These are phyloP conservation scores for Citrus glauca DNA, from an alignment of 345 rosid genomes.

Conservation along the genomic window DNA sequence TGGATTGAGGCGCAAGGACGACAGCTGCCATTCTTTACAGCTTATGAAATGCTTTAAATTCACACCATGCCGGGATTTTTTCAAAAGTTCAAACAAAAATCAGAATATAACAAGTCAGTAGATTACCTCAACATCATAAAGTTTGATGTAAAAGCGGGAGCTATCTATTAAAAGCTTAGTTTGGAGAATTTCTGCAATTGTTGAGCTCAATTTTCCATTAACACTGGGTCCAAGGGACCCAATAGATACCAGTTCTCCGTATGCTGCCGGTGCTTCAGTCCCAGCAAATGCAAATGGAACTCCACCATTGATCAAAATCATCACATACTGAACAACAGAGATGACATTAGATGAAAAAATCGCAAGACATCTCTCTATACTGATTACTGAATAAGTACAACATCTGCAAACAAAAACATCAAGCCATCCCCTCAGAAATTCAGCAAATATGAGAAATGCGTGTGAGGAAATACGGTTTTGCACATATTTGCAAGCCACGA, in stretches of 20 bases:
- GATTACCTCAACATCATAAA: conserved; percentile 68
- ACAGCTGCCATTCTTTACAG: background rate
- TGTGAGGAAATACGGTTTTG: background rate
- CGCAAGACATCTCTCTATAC: background rate
- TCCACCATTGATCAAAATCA: conserved; percentile 79
- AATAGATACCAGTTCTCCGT: conserved; percentile 80
- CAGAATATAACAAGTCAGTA: background rate
- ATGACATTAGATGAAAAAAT: background rate
- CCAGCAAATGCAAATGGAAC: conserved; percentile 90
- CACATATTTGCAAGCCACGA: background rate
- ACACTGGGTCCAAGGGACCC: conserved; percentile 77
- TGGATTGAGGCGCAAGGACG: background rate
- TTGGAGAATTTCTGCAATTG: conserved; percentile 76
- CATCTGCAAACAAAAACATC: background rate
- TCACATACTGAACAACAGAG: conserved; percentile 61
- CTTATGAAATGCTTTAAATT: background rate
- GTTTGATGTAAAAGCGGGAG: conserved; percentile 87
- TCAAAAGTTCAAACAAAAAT: background rate
- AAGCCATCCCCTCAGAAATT: background rate
- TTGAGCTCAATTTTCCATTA: conserved; percentile 72
- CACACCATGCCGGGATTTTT: background rate
- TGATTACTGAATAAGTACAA: background rate
- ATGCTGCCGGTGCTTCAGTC: conserved; percentile 85
- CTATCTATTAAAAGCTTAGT: conserved; percentile 74
- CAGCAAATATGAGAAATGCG: background rate